Conservation (phyloP, 257 asterid species). For the Ajuga chamaepitys region DNA sequence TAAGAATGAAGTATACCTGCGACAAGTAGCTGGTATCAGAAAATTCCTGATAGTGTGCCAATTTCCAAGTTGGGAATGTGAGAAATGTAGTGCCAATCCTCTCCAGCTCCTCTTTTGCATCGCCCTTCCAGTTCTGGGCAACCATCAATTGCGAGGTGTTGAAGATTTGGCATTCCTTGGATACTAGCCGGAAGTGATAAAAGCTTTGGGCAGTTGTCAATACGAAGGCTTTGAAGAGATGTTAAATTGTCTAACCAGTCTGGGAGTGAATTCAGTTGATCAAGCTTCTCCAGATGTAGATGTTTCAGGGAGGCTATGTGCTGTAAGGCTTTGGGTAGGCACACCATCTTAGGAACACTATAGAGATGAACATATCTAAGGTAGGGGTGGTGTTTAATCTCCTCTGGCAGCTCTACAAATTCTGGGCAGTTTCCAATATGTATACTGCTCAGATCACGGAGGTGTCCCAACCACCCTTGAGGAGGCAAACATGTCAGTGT, state of each 20-base stretch:
- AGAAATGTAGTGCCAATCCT: constrained; percentile 23
- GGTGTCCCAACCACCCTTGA: background rate
- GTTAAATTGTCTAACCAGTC: no score
- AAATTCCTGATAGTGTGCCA: no score
- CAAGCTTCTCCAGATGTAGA: no score
- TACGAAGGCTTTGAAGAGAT: no score
- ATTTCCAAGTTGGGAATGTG: constrained; percentile 10
- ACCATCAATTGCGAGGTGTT: background rate
- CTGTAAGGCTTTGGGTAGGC: no score
- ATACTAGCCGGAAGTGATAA: constrained; percentile 15
- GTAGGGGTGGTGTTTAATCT: background rate
- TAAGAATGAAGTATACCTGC: no score
- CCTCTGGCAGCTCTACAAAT: background rate
- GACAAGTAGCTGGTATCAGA: no score
- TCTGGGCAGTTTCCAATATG: no score
- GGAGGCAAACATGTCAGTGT: background rate
- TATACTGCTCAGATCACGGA: background rate
- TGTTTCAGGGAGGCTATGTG: no score
- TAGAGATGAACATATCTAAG: background rate
- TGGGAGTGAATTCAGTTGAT: no score
- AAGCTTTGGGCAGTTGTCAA: no score
- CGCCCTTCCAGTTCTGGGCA: constrained; percentile 15
- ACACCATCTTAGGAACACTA: background rate
- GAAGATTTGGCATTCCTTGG: constrained; percentile 7
- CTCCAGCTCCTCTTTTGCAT: constrained; percentile 22